A percentile compares a stretch with the other conserved stretches of the same genome.
Evolutionary conservation across 139 green algal genomes (phyloP).

Genomic region (Micromonas pusilla): DNA sequence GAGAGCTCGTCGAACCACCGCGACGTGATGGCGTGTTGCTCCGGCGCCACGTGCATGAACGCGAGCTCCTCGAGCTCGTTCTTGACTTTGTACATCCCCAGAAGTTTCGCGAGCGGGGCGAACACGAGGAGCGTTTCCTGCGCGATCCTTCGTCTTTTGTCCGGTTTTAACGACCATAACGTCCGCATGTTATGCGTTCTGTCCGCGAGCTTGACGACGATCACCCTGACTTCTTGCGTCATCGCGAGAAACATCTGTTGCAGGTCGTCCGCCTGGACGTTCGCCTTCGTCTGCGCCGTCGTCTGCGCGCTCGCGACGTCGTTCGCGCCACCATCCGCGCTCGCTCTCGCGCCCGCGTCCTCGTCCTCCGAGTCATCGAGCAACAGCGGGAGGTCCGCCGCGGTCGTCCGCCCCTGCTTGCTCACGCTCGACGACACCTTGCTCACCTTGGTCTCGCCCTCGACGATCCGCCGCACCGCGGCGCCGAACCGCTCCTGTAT

Average conservation of each 20-base stretch:
- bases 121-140: conserved; percentile 53
- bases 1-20: conserved; percentile 40
- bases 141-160: conserved; percentile 59
- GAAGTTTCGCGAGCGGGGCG: conserved; percentile 68
- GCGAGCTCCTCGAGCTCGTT: conserved; percentile 81
- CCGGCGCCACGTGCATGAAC: conserved; percentile 56
- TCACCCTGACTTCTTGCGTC: conserved; percentile 84
- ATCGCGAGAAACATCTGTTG: conserved; percentile 84
- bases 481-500: conserved; percentile 66
- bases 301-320: not conserved
- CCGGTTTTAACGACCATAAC: conserved; percentile 64
- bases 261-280: conserved; percentile 67
- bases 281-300: not conserved
- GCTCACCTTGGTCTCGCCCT: conserved; percentile 82
- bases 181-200: conserved; percentile 92
- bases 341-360: not conserved
- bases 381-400: not conserved
- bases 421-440: conserved; percentile 20
- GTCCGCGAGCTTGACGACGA: conserved; percentile 90
- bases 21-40: conserved; percentile 38
- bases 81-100: conserved; percentile 80
- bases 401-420: not conserved
- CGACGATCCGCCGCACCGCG: conserved; percentile 69
- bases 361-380: not conserved
- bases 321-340: not conserved